Base-by-base conservation (phyloP, 352 stramenopile genomes). In the Phytophthora macrochlamydospora region DNA sequence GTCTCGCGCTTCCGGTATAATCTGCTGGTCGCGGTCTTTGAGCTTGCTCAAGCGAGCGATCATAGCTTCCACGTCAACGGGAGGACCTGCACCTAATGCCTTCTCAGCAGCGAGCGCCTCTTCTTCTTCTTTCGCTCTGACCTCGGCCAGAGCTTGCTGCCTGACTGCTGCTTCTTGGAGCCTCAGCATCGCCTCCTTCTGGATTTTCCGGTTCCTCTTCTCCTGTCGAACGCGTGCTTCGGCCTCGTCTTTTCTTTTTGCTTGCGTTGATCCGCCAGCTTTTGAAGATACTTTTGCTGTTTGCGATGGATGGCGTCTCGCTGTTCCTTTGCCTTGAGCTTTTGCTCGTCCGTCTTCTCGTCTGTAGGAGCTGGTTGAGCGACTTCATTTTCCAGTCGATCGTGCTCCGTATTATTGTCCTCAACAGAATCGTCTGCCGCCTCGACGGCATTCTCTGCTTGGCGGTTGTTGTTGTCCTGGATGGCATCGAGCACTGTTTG, bases 211-310 rank as follows among this genome's bases (percentile, higher is more conserved):
- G 43, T 76, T 83, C 12, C 78, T 80, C 51, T 87, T 86, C 48
- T 90, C 80, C 4, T 90, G 76, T 13, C 83, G 40, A 6, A 76
- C 42, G 18, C 76, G 74, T 4, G 83, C 73, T 14, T 89, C 83
- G n/a, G 93, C 81, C 2, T 91, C 83, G 6, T 93, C 79, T 84
- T 78, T 37, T 83, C 70, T 67, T 87, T 91, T 30, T 88, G 79
- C 38, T 80, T 81, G 48, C 83, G 81, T 48, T 93, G 82, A 1
- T 91, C 78, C 0, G 78, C 42, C 40, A 93, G 66, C 43, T 80
- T 79, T 13, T 76, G 60, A 2, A 93, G 64, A 60, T 93, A 92
- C 46, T 86, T 75, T 7, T 90, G 80, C 52, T 93, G 85, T 56
- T 92, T 93, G 43, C 76, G 76, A 28, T 83, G 59, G 31, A 90